These are phyloP conservation scores for Sechiopsis laciniata DNA, from an alignment of 306 rosid genomes.

Conservation along the genomic window DNA sequence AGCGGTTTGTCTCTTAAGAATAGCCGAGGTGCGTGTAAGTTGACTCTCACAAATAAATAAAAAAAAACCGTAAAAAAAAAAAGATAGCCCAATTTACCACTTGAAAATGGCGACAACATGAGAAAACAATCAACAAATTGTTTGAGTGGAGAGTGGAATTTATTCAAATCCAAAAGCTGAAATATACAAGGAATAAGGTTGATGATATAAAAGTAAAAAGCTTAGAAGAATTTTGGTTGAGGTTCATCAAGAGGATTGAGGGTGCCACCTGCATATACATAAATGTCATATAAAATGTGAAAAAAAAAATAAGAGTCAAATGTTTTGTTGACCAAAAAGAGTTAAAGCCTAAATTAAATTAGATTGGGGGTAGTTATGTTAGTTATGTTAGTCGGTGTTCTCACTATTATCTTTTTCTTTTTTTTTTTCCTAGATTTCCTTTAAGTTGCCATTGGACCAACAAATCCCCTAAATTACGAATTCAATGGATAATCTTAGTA, in stretches of 20 bases:
- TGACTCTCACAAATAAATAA: too few species aligned
- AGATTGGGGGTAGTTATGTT: slow-evolving; percentile 9
- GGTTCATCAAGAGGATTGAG: background rate
- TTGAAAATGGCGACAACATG: background rate
- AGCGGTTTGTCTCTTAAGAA: too few species aligned
- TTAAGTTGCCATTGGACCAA: background rate
- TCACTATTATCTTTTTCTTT: background rate
- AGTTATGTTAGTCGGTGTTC: slow-evolving; percentile 5
- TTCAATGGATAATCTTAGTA: background rate
- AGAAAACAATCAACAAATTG: slow-evolving; percentile 23
- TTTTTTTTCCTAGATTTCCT: background rate
- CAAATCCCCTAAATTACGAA: background rate
- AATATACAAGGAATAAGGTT: slow-evolving; percentile 5
- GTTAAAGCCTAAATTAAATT: background rate
- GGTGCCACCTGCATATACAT: background rate
- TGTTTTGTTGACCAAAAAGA: background rate
- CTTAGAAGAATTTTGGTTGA: background rate
- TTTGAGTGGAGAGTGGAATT: slow-evolving; percentile 12
- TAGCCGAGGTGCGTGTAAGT: too few species aligned
- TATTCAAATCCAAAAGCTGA: slow-evolving; percentile 14
- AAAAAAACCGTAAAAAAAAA: too few species aligned
- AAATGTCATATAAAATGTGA: background rate
- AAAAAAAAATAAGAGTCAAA: background rate
- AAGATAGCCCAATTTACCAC: too few species aligned
- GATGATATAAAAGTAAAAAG: slow-evolving; percentile 1